Evolutionary conservation across 1,139 yeast genomes (phyloP).

Genomic region (Zygotorulaspora mrakii): DNA sequence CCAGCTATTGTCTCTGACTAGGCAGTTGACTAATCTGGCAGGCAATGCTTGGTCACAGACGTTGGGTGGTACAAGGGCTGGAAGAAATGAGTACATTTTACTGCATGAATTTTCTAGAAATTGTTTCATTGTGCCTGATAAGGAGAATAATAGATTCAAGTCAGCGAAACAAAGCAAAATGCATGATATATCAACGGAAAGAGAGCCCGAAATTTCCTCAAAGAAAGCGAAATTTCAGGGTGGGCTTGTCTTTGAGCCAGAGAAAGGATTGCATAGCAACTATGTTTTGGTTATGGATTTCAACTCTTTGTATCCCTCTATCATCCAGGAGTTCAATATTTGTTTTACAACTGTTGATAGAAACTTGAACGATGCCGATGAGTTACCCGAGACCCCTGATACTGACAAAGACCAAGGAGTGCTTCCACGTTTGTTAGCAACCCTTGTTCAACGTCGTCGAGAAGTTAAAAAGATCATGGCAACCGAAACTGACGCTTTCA

Average conservation of each 20-base stretch:
- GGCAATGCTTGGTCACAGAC: conserved; percentile 99
- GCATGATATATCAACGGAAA: conserved; percentile 39
- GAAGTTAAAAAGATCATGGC: conserved; percentile 87
- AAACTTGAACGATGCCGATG: conserved; percentile 58
- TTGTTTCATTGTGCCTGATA: conserved; percentile 86
- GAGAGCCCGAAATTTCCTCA: conserved; percentile 49
- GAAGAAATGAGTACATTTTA: conserved; percentile 89
- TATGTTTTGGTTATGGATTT: conserved; percentile 94
- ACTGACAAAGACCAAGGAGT: conserved; percentile 66
- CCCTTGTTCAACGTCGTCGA: conserved; percentile 85
- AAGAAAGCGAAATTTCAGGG: conserved; percentile 88
- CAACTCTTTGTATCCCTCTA: conserved; percentile 95
- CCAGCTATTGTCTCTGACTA: conserved; percentile 84
- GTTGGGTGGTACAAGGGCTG: conserved; percentile 91
- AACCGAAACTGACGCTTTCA: conserved; percentile 60
- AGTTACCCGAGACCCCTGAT: conserved; percentile 69
- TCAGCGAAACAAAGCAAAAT: conserved; percentile 38
- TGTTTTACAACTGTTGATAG: conserved; percentile 95
- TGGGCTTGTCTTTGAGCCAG: conserved; percentile 97
- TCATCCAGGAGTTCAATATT: conserved; percentile 93
- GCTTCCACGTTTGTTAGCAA: conserved; percentile 76
- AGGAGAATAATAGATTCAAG: conserved; percentile 54
- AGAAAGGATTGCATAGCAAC: conserved; percentile 87
- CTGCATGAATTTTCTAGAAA: conserved; percentile 85
- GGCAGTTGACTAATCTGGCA: conserved; percentile 87